phyloP scores from a whole-genome alignment of 208 protist species.

The Wallacemonas sp. region DNA sequence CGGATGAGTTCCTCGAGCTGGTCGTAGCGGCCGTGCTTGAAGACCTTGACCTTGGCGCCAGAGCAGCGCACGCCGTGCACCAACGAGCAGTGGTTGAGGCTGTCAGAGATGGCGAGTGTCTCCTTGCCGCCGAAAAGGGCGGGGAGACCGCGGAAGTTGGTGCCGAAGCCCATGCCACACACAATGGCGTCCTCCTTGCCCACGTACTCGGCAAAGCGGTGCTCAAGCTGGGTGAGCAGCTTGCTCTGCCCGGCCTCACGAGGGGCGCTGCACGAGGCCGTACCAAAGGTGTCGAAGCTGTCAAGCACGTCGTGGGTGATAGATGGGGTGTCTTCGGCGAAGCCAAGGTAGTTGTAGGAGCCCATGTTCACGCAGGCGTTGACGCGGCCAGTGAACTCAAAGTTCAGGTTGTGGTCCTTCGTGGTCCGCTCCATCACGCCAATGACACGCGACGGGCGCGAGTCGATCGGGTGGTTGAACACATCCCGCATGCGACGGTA shows the following conservation, averaged over 20 bases:
- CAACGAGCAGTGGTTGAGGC: constrained; percentile 97
- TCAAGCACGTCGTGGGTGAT: constrained; percentile 86
- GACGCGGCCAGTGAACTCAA: constrained; percentile 81
- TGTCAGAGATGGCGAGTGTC: constrained; percentile 93
- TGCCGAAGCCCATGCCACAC: constrained; percentile 94
- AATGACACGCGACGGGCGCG: constrained; percentile 90
- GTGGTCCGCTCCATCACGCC: constrained; percentile 91
- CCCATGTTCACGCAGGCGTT: constrained; percentile 94
- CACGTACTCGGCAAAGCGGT: constrained; percentile 91
- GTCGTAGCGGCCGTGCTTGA: constrained; percentile 93
- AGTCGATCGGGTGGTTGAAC: constrained; percentile 92
- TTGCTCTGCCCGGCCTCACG: constrained; percentile 68
- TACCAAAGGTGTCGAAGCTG: constrained; percentile 76
- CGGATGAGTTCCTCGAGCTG: constrained; percentile 93
- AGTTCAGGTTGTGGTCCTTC: constrained; percentile 85
- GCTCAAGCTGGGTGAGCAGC: constrained; percentile 81
- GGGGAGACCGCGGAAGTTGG: constrained; percentile 87
- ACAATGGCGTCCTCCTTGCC: constrained; percentile 95
- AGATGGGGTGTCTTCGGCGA: constrained; percentile 91
- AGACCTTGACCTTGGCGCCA: constrained; percentile 90
- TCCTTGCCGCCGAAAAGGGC: constrained; percentile 94
- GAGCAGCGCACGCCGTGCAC: constrained; percentile 94
- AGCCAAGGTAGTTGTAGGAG: constrained; percentile 99
- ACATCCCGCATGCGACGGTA: constrained; percentile 92
- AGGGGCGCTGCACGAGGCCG: constrained; percentile 63